Evolutionary conservation across 371 early-diverging fungal species (phyloP).

Genomic region (Mortierella sp.): DNA sequence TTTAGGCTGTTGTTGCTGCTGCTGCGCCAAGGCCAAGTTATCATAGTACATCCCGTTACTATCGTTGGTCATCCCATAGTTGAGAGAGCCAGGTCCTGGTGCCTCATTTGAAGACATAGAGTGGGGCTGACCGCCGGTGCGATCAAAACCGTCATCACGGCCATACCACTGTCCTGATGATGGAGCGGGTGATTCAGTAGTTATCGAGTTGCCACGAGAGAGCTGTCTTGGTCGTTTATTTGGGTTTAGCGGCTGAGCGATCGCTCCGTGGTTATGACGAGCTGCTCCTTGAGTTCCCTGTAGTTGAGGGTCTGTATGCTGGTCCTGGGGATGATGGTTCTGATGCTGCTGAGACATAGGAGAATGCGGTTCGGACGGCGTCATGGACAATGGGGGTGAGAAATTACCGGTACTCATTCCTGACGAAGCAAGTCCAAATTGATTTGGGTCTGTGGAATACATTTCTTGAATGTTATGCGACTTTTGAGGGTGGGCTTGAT

Average conservation of each 20-base stretch:
- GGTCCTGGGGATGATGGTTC: constrained; percentile 14
- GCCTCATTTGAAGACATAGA: constrained; percentile 19
- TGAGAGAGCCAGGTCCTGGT: constrained; percentile 14
- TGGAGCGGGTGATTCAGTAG: constrained; percentile 15
- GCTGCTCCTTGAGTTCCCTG: constrained; percentile 10
- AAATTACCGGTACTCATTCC: constrained; percentile 36
- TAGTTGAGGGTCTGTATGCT: constrained; percentile 21
- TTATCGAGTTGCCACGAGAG: constrained; percentile 23
- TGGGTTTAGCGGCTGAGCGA: constrained; percentile 27
- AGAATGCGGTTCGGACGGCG: constrained; percentile 37
- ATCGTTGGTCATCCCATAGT: constrained; percentile 19
- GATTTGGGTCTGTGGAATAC: constrained; percentile 26
- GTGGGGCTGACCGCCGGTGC: constrained; percentile 23
- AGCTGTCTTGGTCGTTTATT: constrained; percentile 35
- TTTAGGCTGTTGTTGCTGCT: constrained; percentile 20
- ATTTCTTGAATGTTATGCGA: constrained; percentile 21
- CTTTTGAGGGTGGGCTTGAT: constrained; percentile 22
- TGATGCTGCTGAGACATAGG: constrained; percentile 37
- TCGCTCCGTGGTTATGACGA: constrained; percentile 20
- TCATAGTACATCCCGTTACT: constrained; percentile 31
- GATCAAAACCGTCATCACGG: constrained; percentile 28
- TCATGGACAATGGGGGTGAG: constrained; percentile 42
- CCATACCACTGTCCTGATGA: constrained; percentile 34
- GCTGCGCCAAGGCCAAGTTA: constrained; percentile 20
- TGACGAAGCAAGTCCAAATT: constrained; percentile 23